Conservation (phyloP, 2,329 filamentous ascomycete genomes). For the Dryadomyces quercivorus region DNA sequence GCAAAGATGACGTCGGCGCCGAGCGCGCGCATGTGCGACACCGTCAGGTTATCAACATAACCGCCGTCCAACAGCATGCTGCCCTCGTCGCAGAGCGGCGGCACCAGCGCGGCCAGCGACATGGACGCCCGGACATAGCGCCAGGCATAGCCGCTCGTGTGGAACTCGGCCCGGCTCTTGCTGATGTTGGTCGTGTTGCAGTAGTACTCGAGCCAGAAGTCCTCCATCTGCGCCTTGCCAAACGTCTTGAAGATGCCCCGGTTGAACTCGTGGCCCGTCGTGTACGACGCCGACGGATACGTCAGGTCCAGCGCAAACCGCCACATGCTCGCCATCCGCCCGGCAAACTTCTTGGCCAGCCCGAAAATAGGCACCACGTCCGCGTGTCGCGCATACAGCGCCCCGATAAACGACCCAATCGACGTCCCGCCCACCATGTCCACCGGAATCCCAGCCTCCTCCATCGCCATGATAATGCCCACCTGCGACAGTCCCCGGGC, state of each 20-base stretch:
- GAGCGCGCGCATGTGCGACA: conserved; percentile 91
- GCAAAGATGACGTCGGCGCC: conserved; percentile 93
- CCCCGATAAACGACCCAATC: conserved; percentile 91
- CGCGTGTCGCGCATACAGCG: conserved; percentile 87
- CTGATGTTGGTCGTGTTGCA: conserved; percentile 99
- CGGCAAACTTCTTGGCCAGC: conserved; percentile 90
- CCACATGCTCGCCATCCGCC: conserved; percentile 99
- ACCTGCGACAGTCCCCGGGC: conserved; percentile 87
- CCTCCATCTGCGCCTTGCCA: conserved; percentile 91
- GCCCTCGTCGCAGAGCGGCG: conserved; percentile 91
- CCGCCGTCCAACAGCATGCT: conserved; percentile 94
- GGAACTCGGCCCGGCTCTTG: conserved; percentile 81
- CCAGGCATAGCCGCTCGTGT: conserved; percentile 96
- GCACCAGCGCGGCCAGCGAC: conserved; percentile 85
- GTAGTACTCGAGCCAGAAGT: conserved; percentile 98
- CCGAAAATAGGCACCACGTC: conserved; percentile 97
- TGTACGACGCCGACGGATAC: conserved; percentile 93
- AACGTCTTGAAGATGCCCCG: conserved; percentile 98
- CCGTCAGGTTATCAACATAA: conserved; percentile 94
- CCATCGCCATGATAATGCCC: conserved; percentile 85
- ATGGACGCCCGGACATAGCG: conserved; percentile 93
- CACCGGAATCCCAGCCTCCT: conserved; percentile 92
- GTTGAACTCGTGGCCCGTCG: conserved; percentile 97
- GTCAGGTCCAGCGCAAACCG: conserved; percentile 93
- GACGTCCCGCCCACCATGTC: conserved; percentile 93